Base-by-base conservation (phyloP, 495 filamentous ascomycete species). In the Rhizodiscina lignyota region DNA sequence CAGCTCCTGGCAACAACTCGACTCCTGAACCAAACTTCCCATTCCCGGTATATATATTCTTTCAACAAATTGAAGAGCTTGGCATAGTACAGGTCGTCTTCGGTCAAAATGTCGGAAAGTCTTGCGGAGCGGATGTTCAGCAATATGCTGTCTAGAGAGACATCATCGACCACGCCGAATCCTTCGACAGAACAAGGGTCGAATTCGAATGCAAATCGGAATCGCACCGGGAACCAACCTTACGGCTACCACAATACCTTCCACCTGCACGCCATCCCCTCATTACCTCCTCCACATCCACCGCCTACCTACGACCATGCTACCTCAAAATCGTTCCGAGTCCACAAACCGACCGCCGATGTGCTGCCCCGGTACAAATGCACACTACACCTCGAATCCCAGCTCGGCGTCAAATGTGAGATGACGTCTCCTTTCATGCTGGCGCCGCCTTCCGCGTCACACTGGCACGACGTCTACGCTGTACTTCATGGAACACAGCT, bases 401-500 rank as follows among this genome's bases (percentile, higher is more conserved):
- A 69, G 3, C 67, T 76, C 34, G 54, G 59, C 43, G 55, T 55
- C 32, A 74, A 73, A 52, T 59, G 65, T 53, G 72, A 77, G 45
- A 53, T 74, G n/a, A 55, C 62, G 27, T 58, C 63, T 27, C 65
- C 70, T 11, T 68, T 70, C 26, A 61, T 70, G 37, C 49, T 59
- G 10, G 60, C 70, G 33, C n/a, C n/a, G n/a, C n/a, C n/a, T n/a
- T 50, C 58, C 22, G 55, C 64, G 39, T 56, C 67, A 22, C 58
- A 59, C 36, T 77, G 72, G 72, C 53, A 56, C 35, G 62, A 62
- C 41, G 64, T 66, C 3, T 72, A 67, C 40, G 64, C 66, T 4
- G 58, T 62, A n/a, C 52, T 79, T 18, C 62, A 64, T 37, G 74
- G 74, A 5, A 77, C 74, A 0, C 56, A 67, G 18, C 58, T 79